Conservation (phyloP, 2,329 filamentous ascomycete genomes). For the Chalara sp. region DNA sequence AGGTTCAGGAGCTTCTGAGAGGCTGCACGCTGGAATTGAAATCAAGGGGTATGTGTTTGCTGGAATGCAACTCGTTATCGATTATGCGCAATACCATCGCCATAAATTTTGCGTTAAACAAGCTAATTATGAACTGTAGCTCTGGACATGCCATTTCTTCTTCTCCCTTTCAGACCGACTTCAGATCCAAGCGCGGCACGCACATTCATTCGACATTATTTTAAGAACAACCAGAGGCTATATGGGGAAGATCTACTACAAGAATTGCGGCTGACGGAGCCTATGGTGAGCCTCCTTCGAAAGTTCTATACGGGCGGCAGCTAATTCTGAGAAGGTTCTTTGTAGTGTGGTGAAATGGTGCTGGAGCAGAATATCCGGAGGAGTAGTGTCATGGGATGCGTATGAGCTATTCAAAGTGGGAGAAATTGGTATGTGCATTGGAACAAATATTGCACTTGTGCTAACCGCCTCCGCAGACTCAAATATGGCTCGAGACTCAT, state of each 20-base stretch:
- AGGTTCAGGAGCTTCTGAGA: constrained; percentile 80
- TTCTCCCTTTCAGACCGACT: constrained; percentile 88
- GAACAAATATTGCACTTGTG: constrained; percentile 1
- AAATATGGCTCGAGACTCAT: constrained; percentile 83
- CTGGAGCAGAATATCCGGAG: constrained; percentile 86
- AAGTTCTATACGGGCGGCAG: constrained; percentile 3
- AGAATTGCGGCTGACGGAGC: constrained; percentile 87
- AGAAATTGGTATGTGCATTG: constrained; percentile 65
- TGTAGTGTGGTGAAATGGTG: constrained; percentile 97
- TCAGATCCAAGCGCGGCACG: constrained; percentile 88
- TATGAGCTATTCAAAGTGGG: constrained; percentile 95
- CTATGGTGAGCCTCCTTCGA: constrained; percentile 60
- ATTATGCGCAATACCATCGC: constrained; percentile 17
- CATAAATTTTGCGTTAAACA: constrained; percentile 3
- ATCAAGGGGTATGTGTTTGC: constrained; percentile 67
- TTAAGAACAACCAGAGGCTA: constrained; percentile 60
- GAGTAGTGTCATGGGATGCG: constrained; percentile 92
- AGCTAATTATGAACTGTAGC: constrained; percentile 43
- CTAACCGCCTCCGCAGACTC: constrained; percentile 57
- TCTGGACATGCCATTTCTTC: constrained; percentile 84
- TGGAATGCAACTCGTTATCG: constrained; percentile 19
- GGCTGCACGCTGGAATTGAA: constrained; percentile 89
- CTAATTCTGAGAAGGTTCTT: constrained; percentile 59
- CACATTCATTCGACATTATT: constrained; percentile 89
- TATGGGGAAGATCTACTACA: constrained; percentile 68